These are phyloP conservation scores for Tulasnella sp. DNA, from an alignment of 768 basidiomycete genomes.

Conservation along the genomic window DNA sequence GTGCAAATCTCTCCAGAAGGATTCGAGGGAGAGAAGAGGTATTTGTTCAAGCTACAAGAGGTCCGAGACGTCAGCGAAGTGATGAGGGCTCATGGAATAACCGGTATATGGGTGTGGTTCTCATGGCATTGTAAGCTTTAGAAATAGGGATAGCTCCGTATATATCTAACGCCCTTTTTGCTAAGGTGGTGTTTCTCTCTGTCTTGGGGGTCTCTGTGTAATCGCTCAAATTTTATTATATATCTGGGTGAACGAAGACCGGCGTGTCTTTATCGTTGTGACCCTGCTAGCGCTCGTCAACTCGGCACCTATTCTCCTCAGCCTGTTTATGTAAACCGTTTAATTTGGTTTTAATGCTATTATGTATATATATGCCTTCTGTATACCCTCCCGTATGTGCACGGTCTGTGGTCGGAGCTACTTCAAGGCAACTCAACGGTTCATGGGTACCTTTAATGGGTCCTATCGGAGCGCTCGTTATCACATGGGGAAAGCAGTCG, in stretches of 20 bases:
- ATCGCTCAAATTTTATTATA: neutral
- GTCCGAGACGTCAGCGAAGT: neutral
- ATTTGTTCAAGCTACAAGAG: neutral
- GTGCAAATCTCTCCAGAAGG: neutral
- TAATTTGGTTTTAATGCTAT: too few species aligned
- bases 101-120: neutral
- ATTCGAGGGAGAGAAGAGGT: neutral
- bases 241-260: neutral
- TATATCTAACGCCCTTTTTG: neutral
- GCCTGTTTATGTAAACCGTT: too few species aligned
- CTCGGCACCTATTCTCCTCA: too few species aligned
- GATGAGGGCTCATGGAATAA: neutral
- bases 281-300: neutral
- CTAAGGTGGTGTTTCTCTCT: neutral
- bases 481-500: too few species aligned
- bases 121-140: neutral
- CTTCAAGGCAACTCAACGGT: too few species aligned
- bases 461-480: too few species aligned
- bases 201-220: neutral
- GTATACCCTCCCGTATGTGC: too few species aligned
- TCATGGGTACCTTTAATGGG: too few species aligned
- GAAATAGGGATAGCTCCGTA: neutral
- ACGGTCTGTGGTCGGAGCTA: too few species aligned
- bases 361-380: too few species aligned
- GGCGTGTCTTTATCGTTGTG: neutral